A percentile compares a stretch with the other conserved stretches of the same genome.
Evolutionary conservation across 148 eudicot genomes (phyloP).

Genomic region (Cornus kousa): DNA sequence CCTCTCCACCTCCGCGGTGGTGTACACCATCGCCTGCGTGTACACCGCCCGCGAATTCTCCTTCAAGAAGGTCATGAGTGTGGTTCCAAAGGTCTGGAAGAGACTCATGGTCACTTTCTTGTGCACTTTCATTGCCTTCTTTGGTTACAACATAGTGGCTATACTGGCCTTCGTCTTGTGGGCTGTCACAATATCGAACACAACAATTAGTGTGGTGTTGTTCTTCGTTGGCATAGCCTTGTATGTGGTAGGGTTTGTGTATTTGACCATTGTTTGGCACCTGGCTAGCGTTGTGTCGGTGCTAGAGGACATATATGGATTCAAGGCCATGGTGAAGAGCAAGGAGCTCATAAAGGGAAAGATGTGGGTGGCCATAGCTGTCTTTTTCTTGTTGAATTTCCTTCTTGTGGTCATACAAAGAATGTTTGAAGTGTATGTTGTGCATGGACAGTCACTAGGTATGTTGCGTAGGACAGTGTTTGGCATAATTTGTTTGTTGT

Average conservation of each 20-base stretch:
- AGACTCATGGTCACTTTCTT: slow-evolving; percentile 12
- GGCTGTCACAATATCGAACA: background rate
- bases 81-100: slow-evolving; percentile 18
- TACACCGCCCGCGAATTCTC: slow-evolving; percentile 12
- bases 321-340: slow-evolving; percentile 19
- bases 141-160: background rate
- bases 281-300: slow-evolving; percentile 21
- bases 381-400: background rate
- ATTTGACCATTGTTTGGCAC: slow-evolving; percentile 17
- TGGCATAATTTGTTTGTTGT: slow-evolving; percentile 8
- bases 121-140: slow-evolving; percentile 3
- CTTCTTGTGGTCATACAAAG: background rate
- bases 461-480: background rate
- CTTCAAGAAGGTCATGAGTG: slow-evolving; percentile 13
- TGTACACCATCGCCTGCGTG: slow-evolving; percentile 17
- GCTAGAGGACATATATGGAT: slow-evolving; percentile 8
- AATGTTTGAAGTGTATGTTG: background rate
- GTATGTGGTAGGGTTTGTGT: background rate
- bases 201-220: background rate
- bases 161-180: background rate
- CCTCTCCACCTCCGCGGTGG: slow-evolving; percentile 21
- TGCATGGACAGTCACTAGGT: background rate
- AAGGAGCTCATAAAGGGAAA: slow-evolving; percentile 16
- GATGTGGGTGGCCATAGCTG: slow-evolving; percentile 3
- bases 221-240: background rate